Evolutionary conservation across 495 filamentous ascomycete genomes (phyloP), one percentile per base, ranked within the genome.

Genomic region (Trichoderma reesei): DNA sequence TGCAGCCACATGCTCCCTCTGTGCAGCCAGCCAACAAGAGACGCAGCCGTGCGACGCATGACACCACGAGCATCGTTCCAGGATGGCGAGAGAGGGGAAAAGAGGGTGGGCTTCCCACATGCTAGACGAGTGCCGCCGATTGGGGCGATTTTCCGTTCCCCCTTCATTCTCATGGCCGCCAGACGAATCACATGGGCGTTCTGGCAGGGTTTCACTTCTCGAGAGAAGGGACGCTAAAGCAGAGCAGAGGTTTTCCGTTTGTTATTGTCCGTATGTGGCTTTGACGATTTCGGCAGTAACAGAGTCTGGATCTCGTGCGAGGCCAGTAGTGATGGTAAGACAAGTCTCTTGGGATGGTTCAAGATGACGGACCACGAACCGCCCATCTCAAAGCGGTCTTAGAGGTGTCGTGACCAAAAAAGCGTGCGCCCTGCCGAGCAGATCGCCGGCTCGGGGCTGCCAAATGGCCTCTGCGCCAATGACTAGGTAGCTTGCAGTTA

Each of bases 41-140:
- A 38, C 67, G 68, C 67, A 68, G 61, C 65, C 68, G 60, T 67
- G 64, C 42, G 59, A 66, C 66, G 66, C 65, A 69, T 64, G 61
- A 69, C 66, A 67, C 41, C 34, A 61, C 44, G n/a, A 64, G 37
- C 41, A 41, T 65, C 62, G 60, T 61, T 63, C 63, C 46, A 31
- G 51, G 41, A 38, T 61, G 63, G 41, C 65, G 62, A 68, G 65
- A 39, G 38, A 70, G 66, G 41, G 62, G 26, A 26, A 26, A 26
- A 26, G 26, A 26, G 26, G 26, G 26, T 26, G 64, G 62, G 65
- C 41, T 60, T 65, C 20, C 61, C 46, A 65, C 63, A 39, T 36
- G 65, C 48, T 11, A 67, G 65, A 65, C 46, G 11, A 56, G 14
- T 56, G 26, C 51, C 51, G 51, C 6, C 9, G 20, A 56, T 56